phyloP scores from a whole-genome alignment of 23 red algal species.

The Chondrus crispus region DNA sequence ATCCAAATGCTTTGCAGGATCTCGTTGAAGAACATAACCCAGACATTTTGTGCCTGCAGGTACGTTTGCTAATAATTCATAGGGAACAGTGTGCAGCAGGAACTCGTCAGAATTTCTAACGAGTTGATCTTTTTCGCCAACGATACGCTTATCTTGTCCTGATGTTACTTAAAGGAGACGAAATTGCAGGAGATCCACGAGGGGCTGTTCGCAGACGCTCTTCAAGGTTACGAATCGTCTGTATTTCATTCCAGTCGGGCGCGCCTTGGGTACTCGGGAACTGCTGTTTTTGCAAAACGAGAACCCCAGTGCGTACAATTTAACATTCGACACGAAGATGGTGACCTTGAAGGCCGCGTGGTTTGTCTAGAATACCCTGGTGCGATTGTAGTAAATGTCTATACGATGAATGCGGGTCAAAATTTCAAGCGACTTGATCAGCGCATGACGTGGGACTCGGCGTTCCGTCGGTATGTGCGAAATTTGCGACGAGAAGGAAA shows the following conservation, averaged over 20 bases:
- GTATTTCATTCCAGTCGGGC: conserved; percentile 39
- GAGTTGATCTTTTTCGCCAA: neutral
- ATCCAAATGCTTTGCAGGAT: neutral
- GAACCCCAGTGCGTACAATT: neutral
- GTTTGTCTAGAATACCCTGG: conserved; percentile 30
- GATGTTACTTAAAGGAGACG: conserved; percentile 4
- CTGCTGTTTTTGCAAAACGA: conserved; percentile 28
- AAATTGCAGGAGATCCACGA: conserved; percentile 32
- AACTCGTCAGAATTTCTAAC: neutral
- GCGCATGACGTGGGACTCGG: conserved; percentile 39
- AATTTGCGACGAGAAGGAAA: conserved; percentile 26
- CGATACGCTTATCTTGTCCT: neutral
- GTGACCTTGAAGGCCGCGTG: conserved; percentile 54
- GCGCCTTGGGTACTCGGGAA: conserved; percentile 50
- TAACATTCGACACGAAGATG: neutral
- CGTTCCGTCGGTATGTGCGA: conserved; percentile 23
- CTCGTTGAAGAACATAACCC: conserved; percentile 40
- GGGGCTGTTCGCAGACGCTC: neutral
- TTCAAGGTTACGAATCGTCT: neutral
- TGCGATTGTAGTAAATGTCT: conserved; percentile 39
- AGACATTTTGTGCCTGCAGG: conserved; percentile 57
- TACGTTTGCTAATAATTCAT: neutral
- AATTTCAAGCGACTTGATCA: conserved; percentile 1
- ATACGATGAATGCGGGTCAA: conserved; percentile 40
- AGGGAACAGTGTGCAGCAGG: neutral